Evolutionary conservation across 768 basidiomycete species (phyloP).

Genomic region (Mrakia blollopis): DNA sequence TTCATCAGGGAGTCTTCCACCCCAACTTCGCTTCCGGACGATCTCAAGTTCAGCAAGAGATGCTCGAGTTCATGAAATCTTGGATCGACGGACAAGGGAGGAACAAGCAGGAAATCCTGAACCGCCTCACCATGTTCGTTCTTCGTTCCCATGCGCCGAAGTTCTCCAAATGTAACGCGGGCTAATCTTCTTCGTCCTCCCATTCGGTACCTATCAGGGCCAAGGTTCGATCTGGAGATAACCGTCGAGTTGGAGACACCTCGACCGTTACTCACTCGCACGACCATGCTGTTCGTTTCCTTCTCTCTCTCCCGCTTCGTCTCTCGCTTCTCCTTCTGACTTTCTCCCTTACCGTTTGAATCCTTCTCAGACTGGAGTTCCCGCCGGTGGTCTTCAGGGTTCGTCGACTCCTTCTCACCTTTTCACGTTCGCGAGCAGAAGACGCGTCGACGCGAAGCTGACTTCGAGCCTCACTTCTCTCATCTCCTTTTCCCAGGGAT

Average conservation of each 20-base stretch:
- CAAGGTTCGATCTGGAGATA: conserved; percentile 26
- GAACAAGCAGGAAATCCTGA: conserved; percentile 24
- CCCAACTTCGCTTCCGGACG: neutral
- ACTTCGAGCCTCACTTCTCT: neutral
- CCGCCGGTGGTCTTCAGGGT: conserved; percentile 28
- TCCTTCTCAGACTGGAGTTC: conserved; percentile 16
- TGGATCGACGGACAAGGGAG: conserved; percentile 28
- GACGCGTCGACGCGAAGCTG: neutral
- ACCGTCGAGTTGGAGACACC: conserved; percentile 28
- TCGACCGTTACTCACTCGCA: conserved; percentile 17
- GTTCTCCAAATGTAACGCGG: too few species aligned
- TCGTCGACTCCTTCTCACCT: neutral
- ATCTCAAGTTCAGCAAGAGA: conserved; percentile 26
- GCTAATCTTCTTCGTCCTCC: too few species aligned
- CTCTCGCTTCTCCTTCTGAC: neutral
- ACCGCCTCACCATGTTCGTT: conserved; percentile 1
- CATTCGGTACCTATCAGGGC: neutral
- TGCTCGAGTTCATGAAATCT: conserved; percentile 20
- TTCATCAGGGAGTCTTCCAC: conserved; percentile 17
- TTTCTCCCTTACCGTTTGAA: neutral
- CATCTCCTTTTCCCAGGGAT: neutral
- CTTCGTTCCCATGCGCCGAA: neutral
- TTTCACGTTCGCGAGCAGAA: neutral
- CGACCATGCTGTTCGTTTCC: neutral
- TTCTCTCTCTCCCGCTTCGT: neutral